Evolutionary conservation across 208 protist genomes (phyloP), one percentile per base, ranked within the genome.

Genomic region (Acanthamoeba rhysodes): DNA sequence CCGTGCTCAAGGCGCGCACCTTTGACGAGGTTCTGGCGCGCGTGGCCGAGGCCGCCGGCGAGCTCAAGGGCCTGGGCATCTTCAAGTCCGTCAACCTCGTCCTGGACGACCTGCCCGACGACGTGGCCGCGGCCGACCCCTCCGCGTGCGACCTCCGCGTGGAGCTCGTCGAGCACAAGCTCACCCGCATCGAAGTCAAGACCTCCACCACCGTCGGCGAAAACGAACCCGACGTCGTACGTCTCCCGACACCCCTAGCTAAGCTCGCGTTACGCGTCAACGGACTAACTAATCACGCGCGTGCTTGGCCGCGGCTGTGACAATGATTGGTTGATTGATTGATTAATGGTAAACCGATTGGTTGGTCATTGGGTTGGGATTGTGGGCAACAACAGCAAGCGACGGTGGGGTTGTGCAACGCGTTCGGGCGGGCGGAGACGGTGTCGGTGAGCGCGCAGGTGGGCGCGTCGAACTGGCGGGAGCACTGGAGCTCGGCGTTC

Each of bases 171-270:
- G 76, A 85, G 76, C 16, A 85, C 41, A 85, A 85, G 76, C 32
- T 85, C 41, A 57, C 41, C 24, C 45, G 41, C 24, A 22, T 85
- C 41, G 76, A 55, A 29, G 76, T 85, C 41, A 85, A 57, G 76
- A 85, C 76, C 27, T 57, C 76, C 76, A 85, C 76, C 76, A 85
- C 76, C 41, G 76, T 85, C 41, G 76, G 45, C 32, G 76, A 55
- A 14, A 55, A 85, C 24, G 76, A 85, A 85, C 76, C 32, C 32
- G 76, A 85, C 16, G 41, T 85, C 24, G 76, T 85, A 45, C 45
- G 41, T 27, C 29, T 24, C 9, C 76, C 45, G n/a, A n/a, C n/a
- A 41, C 1, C 37, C 37, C 37, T 41, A 1, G 4, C 37, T 41
- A 41, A 41, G 4, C 37, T 41, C 37, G 37, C 37, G 37, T 3